Evolutionary conservation across 2,329 filamentous ascomycete genomes (phyloP).

Genomic region (Exophiala calicioides): DNA sequence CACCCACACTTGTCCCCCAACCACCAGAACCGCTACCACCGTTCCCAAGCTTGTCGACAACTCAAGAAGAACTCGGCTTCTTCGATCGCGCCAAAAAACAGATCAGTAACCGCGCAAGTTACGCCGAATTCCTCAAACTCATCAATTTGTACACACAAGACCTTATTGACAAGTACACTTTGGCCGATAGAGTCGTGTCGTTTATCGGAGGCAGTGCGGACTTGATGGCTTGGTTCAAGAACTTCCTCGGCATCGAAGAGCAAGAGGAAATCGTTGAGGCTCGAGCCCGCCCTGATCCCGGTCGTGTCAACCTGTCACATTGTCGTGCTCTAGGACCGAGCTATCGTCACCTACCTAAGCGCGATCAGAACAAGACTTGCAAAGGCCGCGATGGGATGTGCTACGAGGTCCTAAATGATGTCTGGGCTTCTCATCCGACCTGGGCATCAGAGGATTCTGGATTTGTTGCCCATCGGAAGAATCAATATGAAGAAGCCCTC

Average conservation of each 20-base stretch:
- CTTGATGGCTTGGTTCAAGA: constrained; percentile 84
- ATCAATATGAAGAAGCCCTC: constrained; percentile 87
- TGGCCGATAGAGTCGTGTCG: constrained; percentile 77
- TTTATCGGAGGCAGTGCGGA: constrained; percentile 90
- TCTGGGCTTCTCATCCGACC: constrained; percentile 97
- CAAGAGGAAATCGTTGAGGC: constrained; percentile 79
- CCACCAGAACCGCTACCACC: constrained; percentile 85
- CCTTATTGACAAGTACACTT: constrained; percentile 79
- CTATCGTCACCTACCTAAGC: constrained; percentile 86
- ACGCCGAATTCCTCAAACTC: constrained; percentile 95
- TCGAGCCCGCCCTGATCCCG: constrained; percentile 70
- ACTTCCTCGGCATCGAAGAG: constrained; percentile 75
- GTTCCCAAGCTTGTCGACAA: constrained; percentile 70
- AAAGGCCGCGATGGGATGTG: constrained; percentile 94
- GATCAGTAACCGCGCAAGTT: constrained; percentile 85
- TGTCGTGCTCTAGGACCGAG: constrained; percentile 94
- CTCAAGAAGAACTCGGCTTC: constrained; percentile 83
- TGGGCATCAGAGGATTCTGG: constrained; percentile 98
- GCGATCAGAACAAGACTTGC: constrained; percentile 87
- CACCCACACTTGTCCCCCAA: constrained; percentile 83
- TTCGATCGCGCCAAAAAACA: constrained; percentile 97
- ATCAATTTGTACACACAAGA: constrained; percentile 95
- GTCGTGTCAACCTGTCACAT: constrained; percentile 88
- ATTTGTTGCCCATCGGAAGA: constrained; percentile 97
- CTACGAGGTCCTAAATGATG: constrained; percentile 88